Conservation (phyloP, 345 rosid species). For the Salix exigua region DNA sequence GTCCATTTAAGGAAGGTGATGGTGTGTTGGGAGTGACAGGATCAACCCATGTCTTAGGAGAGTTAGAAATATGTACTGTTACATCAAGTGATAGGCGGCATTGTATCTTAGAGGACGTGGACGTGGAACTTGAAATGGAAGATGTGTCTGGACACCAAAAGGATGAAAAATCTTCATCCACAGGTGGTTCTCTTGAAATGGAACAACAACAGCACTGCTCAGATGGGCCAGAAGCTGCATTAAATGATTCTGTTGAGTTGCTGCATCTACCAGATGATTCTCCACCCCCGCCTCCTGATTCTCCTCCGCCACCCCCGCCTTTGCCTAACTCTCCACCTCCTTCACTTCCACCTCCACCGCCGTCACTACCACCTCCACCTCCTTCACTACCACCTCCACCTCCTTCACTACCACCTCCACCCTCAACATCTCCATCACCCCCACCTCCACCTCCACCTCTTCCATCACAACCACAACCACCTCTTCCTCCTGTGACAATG, state of each 20-base stretch:
- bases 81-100: constrained; percentile 63
- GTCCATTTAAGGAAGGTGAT: constrained; percentile 35
- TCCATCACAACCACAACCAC: constrained; percentile 24
- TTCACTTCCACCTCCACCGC: constrained; percentile 39
- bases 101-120: constrained; percentile 71
- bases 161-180: constrained; percentile 40
- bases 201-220: constrained; percentile 34
- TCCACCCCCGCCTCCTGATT: constrained; percentile 66
- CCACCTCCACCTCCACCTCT: constrained; percentile 44
- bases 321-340: constrained; percentile 68
- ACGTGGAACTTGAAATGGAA: constrained; percentile 88
- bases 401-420: constrained; percentile 30
- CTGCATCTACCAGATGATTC: constrained; percentile 49
- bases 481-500: constrained; percentile 24
- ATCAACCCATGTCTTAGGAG: constrained; percentile 37
- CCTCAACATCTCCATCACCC: constrained; percentile 44
- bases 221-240: constrained; percentile 32
- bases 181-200: constrained; percentile 25
- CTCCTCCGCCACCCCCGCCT: constrained; percentile 75
- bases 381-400: constrained; percentile 34
- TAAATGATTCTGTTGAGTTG: constrained; percentile 29
- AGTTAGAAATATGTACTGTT: constrained; percentile 37
- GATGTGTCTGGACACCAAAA: constrained; percentile 66
- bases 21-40: constrained; percentile 35
- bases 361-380: constrained; percentile 39